Conservation (phyloP, 768 basidiomycete genomes). For the Tulasnella calospora region DNA sequence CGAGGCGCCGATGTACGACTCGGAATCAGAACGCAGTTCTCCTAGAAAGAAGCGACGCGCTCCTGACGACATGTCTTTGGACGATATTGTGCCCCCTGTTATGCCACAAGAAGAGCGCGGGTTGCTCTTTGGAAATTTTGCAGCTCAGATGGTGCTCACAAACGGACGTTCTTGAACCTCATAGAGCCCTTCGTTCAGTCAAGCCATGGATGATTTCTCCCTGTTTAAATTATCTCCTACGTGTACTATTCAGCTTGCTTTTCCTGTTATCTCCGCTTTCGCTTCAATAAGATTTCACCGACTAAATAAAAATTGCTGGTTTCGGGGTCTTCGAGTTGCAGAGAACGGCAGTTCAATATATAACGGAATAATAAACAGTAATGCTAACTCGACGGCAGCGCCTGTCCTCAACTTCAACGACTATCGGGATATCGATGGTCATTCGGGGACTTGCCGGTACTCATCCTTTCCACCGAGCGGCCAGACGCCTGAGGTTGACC, state of each 20-base stretch:
- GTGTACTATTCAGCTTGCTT: neutral
- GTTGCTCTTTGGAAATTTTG: neutral
- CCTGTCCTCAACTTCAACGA: neutral
- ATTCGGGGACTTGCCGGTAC: neutral
- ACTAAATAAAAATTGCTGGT: neutral
- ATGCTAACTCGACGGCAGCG: neutral
- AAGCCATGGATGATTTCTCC: neutral
- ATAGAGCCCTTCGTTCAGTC: neutral
- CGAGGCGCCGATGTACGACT: slow-evolving; percentile 18
- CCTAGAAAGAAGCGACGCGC: slow-evolving; percentile 21
- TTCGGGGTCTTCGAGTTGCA: neutral
- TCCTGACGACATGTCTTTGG: slow-evolving; percentile 20
- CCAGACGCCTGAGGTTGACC: neutral
- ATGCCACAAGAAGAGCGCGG: slow-evolving; percentile 17
- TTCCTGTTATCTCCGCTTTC: neutral
- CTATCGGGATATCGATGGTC: neutral
- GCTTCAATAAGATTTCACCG: neutral
- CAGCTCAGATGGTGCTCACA: neutral
- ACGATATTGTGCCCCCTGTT: slow-evolving; percentile 8
- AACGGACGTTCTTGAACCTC: neutral
- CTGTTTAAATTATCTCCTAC: slow-evolving; percentile 6
- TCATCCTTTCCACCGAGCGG: neutral
- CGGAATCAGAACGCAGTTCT: slow-evolving; percentile 24
- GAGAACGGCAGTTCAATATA: neutral
- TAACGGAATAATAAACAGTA: neutral